These are phyloP conservation scores for Pyrenophora teres DNA, from an alignment of 2,329 filamentous ascomycete genomes.

Conservation along the genomic window DNA sequence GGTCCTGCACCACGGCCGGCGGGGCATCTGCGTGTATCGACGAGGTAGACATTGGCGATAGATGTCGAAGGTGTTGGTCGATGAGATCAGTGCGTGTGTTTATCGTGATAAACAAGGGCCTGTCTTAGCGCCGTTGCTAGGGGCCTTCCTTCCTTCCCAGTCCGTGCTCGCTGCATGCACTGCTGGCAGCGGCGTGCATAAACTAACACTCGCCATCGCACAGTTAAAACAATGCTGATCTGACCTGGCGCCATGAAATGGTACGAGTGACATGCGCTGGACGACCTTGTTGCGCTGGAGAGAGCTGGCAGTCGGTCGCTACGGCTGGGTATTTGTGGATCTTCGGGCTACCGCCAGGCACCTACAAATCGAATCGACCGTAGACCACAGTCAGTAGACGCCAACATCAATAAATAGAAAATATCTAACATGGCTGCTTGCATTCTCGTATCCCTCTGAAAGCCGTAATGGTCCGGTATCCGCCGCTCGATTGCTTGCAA, in stretches of 20 bases:
- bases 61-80: constrained; percentile 23
- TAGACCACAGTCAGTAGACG: constrained; percentile 2
- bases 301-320: not conserved
- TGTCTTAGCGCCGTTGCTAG: constrained; percentile 17
- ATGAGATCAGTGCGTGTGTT: constrained; percentile 31
- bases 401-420: constrained; percentile 1
- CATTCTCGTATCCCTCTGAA: not conserved
- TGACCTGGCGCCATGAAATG: constrained; percentile 2
- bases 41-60: constrained; percentile 47
- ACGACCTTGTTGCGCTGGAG: not conserved
- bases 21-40: constrained; percentile 58
- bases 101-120: constrained; percentile 18
- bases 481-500: constrained; percentile 11
- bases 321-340: constrained; percentile 22
- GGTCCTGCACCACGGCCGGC: constrained; percentile 66
- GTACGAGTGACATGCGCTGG: constrained; percentile 6
- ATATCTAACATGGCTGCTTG: not conserved
- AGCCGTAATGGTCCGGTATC: constrained; percentile 11
- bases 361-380: constrained; percentile 21
- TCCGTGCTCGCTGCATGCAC: constrained; percentile 10
- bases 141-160: constrained; percentile 6
- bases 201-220: constrained; percentile 1
- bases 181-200: constrained; percentile 6
- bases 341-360: constrained; percentile 30
- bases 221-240: not conserved